Percentiles rank a stretch among this genome's conserved stretches.
phyloP scores from a whole-genome alignment of 345 rosid genomes.

The Hypericum androsaemum region DNA sequence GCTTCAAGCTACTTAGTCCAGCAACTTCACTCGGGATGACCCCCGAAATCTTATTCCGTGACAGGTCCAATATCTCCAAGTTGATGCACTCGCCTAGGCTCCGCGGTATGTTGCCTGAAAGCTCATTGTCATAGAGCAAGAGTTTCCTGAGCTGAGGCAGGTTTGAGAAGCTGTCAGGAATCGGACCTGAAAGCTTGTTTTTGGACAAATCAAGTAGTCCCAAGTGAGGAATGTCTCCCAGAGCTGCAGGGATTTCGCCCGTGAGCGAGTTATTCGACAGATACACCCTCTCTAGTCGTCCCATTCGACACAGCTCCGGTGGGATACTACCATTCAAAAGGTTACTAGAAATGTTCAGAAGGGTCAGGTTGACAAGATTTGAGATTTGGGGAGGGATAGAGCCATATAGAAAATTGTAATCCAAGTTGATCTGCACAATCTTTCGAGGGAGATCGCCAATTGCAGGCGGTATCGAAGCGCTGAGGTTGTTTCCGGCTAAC shows the following conservation, averaged over 20 bases:
- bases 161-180: constrained; percentile 71
- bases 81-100: constrained; percentile 65
- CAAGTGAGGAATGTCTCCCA: constrained; percentile 59
- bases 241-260: constrained; percentile 61
- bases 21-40: constrained; percentile 58
- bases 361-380: constrained; percentile 58
- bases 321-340: constrained; percentile 69
- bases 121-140: constrained; percentile 44
- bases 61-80: constrained; percentile 78
- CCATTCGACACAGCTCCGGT: constrained; percentile 43
- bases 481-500: constrained; percentile 63
- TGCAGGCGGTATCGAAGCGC: constrained; percentile 55
- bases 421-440: constrained; percentile 68
- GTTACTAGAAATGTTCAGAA: constrained; percentile 74
- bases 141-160: constrained; percentile 70
- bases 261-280: constrained; percentile 62
- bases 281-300: constrained; percentile 66
- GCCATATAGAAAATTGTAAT: constrained; percentile 61
- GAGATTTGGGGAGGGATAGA: constrained; percentile 69
- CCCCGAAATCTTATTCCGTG: constrained; percentile 61
- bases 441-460: constrained; percentile 49
- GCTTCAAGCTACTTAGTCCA: constrained; percentile 61
- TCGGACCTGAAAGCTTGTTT: constrained; percentile 69
- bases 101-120: constrained; percentile 62
- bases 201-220: constrained; percentile 79